Conservation (phyloP, 371 early-diverging fungal genomes). For the Massospora cicadina region DNA sequence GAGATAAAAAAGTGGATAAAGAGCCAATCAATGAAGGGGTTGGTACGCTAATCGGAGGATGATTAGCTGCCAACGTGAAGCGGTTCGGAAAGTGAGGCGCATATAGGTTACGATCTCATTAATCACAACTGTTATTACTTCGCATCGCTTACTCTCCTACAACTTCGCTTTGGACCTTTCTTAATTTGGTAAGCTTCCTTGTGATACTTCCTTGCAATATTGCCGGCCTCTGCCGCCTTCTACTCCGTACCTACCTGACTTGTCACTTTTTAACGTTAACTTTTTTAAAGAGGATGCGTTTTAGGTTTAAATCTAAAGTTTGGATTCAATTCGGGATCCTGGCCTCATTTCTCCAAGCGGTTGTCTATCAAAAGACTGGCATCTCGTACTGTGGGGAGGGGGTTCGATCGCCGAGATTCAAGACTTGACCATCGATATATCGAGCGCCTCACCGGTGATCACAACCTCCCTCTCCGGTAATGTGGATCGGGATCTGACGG, state of each 20-base stretch:
- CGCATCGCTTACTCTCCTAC: neutral
- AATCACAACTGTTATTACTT: neutral
- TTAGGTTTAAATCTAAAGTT: neutral
- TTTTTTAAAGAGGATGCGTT: neutral
- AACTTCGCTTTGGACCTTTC: neutral
- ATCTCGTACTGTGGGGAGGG: neutral
- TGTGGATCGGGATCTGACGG: neutral
- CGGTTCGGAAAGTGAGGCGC: too few species aligned
- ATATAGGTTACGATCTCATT: neutral
- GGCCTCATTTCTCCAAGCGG: neutral
- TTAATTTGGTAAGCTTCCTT: too few species aligned
- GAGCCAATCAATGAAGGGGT: neutral
- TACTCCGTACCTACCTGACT: neutral
- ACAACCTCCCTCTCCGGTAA: neutral
- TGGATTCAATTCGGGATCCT: neutral
- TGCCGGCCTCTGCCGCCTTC: neutral
- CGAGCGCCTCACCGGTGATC: neutral
- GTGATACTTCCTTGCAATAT: neutral
- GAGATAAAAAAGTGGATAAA: neutral
- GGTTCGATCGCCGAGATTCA: neutral
- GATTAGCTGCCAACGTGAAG: too few species aligned
- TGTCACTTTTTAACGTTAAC: neutral
- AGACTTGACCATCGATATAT: neutral
- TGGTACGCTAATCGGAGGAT: too few species aligned
- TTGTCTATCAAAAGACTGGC: neutral